Evolutionary conservation across 2,329 filamentous ascomycete genomes (phyloP).

Genomic region (Diaporthe batatas): DNA sequence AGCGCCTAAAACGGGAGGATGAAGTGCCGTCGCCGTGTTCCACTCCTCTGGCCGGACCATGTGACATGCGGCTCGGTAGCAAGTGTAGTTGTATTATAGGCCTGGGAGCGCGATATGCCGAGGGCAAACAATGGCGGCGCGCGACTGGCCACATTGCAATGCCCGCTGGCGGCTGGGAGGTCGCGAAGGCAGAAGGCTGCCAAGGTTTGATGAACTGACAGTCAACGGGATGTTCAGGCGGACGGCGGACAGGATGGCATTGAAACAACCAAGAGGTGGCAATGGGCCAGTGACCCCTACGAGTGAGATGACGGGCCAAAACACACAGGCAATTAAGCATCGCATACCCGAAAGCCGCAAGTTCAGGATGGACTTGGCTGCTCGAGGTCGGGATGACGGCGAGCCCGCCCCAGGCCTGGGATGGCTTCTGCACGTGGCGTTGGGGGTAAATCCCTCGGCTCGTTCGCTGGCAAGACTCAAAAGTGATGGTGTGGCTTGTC

Average conservation of each 20-base stretch:
- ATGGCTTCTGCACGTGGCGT: not conserved
- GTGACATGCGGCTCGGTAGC: conserved; percentile 13
- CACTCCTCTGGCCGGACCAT: not conserved
- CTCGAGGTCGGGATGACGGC: conserved; percentile 14
- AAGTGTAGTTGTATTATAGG: not conserved
- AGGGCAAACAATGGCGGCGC: conserved; percentile 4
- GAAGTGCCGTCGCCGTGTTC: not conserved
- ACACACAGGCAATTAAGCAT: conserved; percentile 29
- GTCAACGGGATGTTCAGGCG: conserved; percentile 20
- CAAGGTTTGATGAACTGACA: conserved; percentile 32
- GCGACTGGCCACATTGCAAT: conserved; percentile 26
- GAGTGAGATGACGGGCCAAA: conserved; percentile 30
- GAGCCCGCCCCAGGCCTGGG: not conserved
- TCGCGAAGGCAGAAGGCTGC: not conserved
- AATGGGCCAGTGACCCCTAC: not conserved
- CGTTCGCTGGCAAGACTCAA: no score
- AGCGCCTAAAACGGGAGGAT: conserved; percentile 6
- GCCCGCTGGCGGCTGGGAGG: conserved; percentile 12
- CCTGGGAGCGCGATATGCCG: conserved; percentile 21
- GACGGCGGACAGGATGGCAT: conserved; percentile 13
- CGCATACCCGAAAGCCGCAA: conserved; percentile 16
- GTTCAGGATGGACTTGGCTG: conserved; percentile 19
- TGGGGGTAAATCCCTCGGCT: not conserved
- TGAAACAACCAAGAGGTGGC: conserved; percentile 34
- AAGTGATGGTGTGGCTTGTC: no score